Base-by-base conservation (phyloP, 306 rosid genomes). In the Vicia villosa region DNA sequence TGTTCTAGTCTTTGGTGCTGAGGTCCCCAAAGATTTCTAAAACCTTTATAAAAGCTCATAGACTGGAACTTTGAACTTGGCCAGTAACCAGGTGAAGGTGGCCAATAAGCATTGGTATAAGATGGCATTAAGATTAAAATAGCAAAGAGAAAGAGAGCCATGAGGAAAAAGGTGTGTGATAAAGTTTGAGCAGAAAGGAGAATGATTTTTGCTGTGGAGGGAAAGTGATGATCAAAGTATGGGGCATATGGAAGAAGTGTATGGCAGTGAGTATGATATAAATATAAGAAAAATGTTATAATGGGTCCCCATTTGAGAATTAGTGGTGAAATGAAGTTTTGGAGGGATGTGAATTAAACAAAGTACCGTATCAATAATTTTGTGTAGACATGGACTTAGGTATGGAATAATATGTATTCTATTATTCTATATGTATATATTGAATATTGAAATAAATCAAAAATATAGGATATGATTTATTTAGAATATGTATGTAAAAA, bases 31-130 rank as follows among this genome's bases (percentile, higher is more conserved):
- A 91, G 97, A 46, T 88, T 87, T 66, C 80, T 83, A 62, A 81
- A 94, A 22, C 97, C 97, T 73, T 75, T 66, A 66, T 88, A 69
- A 75, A 91, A 94, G 71, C 78, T 85, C 47, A 84, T 46, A 10
- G 97, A 49, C 69, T 81, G 78, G 87, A 94, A 84, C 45, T 78
- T 89, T 11, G 89, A 83, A 77, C 97, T 94, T 68, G 99, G 99
- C 95, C 96, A 84, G 66, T 81, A 91, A 24, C 92, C 96, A 68
- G 97, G 95, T 30, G 99, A 90, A 60, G 97, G 92, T 62, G 95
- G 96, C 91, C 91, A 82, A 7, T 69, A 83, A 32, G 91, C 96
- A 77, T 83, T 80, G 85, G 82, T 75, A 67, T 85, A 75, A 79
- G 86, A 80, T 17, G 40, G 66, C 69, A 86, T 64, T 8, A 81